A percentile compares a stretch with the other conserved stretches of the same genome.
Evolutionary conservation across 768 basidiomycete species (phyloP).

Genomic region (Tricholoma sp.): DNA sequence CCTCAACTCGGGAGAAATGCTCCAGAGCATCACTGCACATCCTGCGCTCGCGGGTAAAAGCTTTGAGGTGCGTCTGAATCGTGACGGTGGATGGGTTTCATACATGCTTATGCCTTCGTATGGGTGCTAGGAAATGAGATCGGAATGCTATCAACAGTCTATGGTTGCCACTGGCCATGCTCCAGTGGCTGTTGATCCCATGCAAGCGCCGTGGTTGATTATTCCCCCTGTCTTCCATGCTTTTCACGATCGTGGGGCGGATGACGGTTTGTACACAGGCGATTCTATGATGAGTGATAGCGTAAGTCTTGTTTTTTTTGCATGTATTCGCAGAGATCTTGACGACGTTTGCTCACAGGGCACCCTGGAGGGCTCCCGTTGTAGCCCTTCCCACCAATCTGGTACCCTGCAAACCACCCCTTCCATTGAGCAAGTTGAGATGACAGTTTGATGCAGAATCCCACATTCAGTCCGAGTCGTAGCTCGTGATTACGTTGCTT

Average conservation of each 20-base stretch:
- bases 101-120: background rate
- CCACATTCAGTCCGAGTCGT: too few relatives aligned
- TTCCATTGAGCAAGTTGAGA: background rate
- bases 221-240: slow-evolving; percentile 24
- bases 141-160: slow-evolving; percentile 27
- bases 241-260: slow-evolving; percentile 4
- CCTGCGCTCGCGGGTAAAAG: slow-evolving; percentile 20
- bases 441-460: too few relatives aligned
- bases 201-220: slow-evolving; percentile 12
- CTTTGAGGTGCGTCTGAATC: slow-evolving; percentile 22
- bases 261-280: background rate
- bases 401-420: background rate
- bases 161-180: slow-evolving; percentile 18
- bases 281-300: background rate
- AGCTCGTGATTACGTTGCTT: too few relatives aligned
- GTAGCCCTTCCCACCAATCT: background rate
- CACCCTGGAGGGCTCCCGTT: background rate
- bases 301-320: background rate
- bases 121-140: slow-evolving; percentile 23
- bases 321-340: background rate
- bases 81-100: background rate
- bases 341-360: background rate
- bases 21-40: slow-evolving; percentile 26
- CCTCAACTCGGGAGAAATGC: slow-evolving; percentile 8
- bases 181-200: slow-evolving; percentile 18